phyloP scores from a whole-genome alignment of 2,329 filamentous ascomycete genomes.

The Ophiocordyceps camponoti-floridani region DNA sequence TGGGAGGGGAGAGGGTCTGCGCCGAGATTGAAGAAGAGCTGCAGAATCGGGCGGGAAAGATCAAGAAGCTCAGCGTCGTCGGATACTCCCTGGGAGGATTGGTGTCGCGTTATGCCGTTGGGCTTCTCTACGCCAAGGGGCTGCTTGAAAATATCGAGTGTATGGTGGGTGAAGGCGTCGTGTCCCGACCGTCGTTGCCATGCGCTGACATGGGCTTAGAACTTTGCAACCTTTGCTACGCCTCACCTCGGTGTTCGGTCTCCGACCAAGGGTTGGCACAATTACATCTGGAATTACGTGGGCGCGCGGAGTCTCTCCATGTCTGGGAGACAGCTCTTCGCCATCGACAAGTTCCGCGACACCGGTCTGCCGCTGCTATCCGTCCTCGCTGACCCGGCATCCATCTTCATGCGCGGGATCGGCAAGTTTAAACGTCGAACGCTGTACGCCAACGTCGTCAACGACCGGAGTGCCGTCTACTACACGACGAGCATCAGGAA shows the following conservation, averaged over 20 bases:
- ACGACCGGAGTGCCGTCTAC: constrained; percentile 66
- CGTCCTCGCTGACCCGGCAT: constrained; percentile 65
- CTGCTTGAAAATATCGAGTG: constrained; percentile 65
- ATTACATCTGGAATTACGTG: constrained; percentile 63
- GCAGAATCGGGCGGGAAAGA: constrained; percentile 44
- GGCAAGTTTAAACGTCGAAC: constrained; percentile 57
- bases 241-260: constrained; percentile 65
- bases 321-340: constrained; percentile 76
- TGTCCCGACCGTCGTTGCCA: constrained; percentile 3
- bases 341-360: constrained; percentile 68
- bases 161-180: constrained; percentile 31
- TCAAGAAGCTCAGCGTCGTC: constrained; percentile 69
- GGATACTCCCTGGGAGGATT: constrained; percentile 85
- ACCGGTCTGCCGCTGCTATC: constrained; percentile 66
- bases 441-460: constrained; percentile 73
- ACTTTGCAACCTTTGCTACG: constrained; percentile 84
- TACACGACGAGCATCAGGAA: constrained; percentile 68
- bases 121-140: constrained; percentile 65
- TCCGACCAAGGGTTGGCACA: constrained; percentile 46
- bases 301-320: constrained; percentile 65
- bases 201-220: constrained; percentile 26
- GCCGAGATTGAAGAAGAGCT: constrained; percentile 49
- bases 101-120: constrained; percentile 71
- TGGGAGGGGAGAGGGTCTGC: constrained; percentile 48
- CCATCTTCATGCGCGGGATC: constrained; percentile 71